Percentiles rank a stretch among this genome's conserved stretches.
These are phyloP conservation scores for Tremella fuciformis DNA, from an alignment of 768 basidiomycete genomes.

Conservation along the genomic window DNA sequence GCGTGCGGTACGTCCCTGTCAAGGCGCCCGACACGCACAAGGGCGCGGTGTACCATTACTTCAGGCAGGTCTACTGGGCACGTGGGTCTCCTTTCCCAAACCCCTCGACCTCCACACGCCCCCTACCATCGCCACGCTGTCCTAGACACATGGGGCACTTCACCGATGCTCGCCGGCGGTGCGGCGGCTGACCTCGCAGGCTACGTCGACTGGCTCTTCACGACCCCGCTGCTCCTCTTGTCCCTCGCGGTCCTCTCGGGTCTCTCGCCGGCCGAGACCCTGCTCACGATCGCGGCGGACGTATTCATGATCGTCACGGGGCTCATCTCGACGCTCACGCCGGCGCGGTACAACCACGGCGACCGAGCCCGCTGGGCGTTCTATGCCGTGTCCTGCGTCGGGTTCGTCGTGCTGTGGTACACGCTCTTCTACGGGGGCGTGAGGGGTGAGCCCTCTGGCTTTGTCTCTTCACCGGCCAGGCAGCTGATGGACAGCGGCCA, in stretches of 20 bases:
- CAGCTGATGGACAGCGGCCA: conserved; percentile 32
- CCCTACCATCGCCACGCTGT: neutral
- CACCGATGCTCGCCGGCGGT: too few species aligned
- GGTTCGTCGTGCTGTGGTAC: conserved; percentile 43
- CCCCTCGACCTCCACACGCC: neutral
- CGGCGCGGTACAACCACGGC: conserved; percentile 27
- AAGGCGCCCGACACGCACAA: conserved; percentile 21
- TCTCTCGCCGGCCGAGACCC: conserved; percentile 40
- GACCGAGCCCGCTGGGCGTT: conserved; percentile 42
- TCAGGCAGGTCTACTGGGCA: conserved; percentile 48
- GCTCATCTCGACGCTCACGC: conserved; percentile 30
- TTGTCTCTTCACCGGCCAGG: neutral
- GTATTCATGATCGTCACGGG: conserved; percentile 47
- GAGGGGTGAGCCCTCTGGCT: conserved; percentile 31
- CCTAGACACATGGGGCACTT: neutral
- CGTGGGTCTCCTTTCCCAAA: conserved; percentile 18
- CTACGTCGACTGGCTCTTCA: conserved; percentile 49
- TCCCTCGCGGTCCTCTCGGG: conserved; percentile 48
- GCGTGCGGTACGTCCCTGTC: conserved; percentile 35
- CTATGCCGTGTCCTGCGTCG: conserved; percentile 39
- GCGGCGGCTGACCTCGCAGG: conserved; percentile 10
- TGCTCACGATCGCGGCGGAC: conserved; percentile 38
- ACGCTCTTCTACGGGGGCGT: conserved; percentile 38
- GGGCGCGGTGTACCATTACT: conserved; percentile 22
- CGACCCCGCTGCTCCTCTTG: conserved; percentile 48